phyloP scores from a whole-genome alignment of 768 basidiomycete species.

The Pisolithus tinctorius region DNA sequence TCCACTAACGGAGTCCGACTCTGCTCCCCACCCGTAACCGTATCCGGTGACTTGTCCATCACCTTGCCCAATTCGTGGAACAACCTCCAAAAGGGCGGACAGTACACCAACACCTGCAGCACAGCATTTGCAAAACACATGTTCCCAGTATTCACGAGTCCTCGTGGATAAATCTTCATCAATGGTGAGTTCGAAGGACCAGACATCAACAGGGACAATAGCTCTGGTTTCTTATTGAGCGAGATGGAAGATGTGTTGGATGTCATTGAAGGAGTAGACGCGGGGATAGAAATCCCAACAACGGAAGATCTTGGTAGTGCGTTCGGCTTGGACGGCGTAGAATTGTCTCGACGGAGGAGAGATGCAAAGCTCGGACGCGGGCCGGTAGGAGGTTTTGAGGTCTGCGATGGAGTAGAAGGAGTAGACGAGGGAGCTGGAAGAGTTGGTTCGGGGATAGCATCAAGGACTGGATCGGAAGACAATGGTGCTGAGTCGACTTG shows the following conservation, averaged over 20 bases:
- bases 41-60: constrained; percentile 27
- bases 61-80: constrained; percentile 65
- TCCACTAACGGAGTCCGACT: constrained; percentile 51
- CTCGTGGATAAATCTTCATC: constrained; percentile 55
- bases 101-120: constrained; percentile 85
- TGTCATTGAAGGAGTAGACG: constrained; percentile 23
- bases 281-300: constrained; percentile 70
- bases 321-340: constrained; percentile 35
- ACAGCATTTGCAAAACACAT: constrained; percentile 98
- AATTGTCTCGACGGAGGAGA: constrained; percentile 45
- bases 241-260: constrained; percentile 20
- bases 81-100: constrained; percentile 75
- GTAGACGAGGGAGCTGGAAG: background rate
- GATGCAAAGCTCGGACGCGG: constrained; percentile 72
- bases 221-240: constrained; percentile 38
- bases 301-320: constrained; percentile 64
- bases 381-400: constrained; percentile 21
- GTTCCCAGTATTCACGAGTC: constrained; percentile 91
- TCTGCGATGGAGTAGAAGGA: constrained; percentile 11
- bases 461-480: constrained; percentile 1
- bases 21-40: constrained; percentile 19
- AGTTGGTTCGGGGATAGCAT: background rate
- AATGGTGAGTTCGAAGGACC: constrained; percentile 22
- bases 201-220: constrained; percentile 48
- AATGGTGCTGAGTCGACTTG: constrained; percentile 6